Base-by-base conservation (phyloP, 2,329 filamentous ascomycete species). In the Talaromyces sp. region DNA sequence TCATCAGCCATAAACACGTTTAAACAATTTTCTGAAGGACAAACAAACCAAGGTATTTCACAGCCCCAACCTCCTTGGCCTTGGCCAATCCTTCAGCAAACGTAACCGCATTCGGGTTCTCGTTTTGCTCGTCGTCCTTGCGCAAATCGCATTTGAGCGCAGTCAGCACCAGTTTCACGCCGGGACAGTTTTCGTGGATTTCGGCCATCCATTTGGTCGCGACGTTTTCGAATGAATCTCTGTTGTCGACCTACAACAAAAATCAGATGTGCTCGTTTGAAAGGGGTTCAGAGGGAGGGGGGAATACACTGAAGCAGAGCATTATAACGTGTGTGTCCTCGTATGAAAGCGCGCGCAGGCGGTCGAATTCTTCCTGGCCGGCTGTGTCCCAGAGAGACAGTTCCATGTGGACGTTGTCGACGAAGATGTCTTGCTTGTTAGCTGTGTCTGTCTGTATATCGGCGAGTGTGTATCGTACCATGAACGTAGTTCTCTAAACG, bases 271-370 rank as follows among this genome's bases (percentile, higher is more conserved):
- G 1, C 11, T 26, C 19, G 1, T n/a, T 24, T n/a, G 14, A 27
- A 26, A 9, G 31, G 4, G 10, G 11, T 32, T 17, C 24, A 55
- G 10, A n/a, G 19, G 9, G 2, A 2, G 29, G 17, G 55, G 10
- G 14, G 27, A 24, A 63, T 74, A 83, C 90, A 69, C 90, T 95
- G 79, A 98, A 99, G 82, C 95, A 99, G 68, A 99, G 90, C 89
- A 99, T 97, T 70, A 99, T 96, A 51, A 96, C 87, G 73, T 99
- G 95, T 58, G 95, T 99, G 74, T 99, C 95, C 82, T 93, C 95
- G 77, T 99, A 99, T 55, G 93, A 97, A 59, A 99, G 86, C 65
- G 92, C 96, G 71, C 95, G 90, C 76, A 99, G 80, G 58, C 95
- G 88, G 78, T 99, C 95, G 80, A 98, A 99, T 84, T 99, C 95